A percentile compares a stretch with the other conserved stretches of the same genome.
phyloP scores from a whole-genome alignment of 106 monocot species.

The Allium fistulosum region DNA sequence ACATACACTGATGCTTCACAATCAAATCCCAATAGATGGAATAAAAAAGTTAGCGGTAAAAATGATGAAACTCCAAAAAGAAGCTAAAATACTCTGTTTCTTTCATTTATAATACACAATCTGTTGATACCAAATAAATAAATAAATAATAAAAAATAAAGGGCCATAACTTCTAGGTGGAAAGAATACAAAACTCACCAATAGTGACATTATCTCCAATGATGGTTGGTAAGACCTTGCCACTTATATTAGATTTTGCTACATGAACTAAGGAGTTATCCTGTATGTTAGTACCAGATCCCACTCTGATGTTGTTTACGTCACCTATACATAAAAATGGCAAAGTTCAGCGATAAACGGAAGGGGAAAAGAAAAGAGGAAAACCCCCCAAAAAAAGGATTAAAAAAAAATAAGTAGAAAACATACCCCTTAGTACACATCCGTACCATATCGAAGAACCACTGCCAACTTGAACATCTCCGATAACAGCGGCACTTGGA shows the following conservation, averaged over 20 bases:
- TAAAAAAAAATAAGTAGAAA: neutral
- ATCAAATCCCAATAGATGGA: too few species aligned
- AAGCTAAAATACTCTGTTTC: too few species aligned
- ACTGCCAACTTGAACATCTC: constrained; percentile 69
- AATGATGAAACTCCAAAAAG: too few species aligned
- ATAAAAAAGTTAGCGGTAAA: too few species aligned
- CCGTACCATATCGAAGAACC: constrained; percentile 90
- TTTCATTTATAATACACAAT: too few species aligned
- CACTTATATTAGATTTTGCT: constrained; percentile 81
- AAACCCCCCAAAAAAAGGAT: neutral
- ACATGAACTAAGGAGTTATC: constrained; percentile 95
- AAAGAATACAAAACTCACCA: constrained; percentile 34
- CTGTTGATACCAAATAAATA: too few species aligned
- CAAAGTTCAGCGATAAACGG: constrained; percentile 53
- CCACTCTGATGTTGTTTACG: constrained; percentile 67
- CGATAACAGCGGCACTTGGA: constrained; percentile 80
- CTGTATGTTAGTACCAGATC: constrained; percentile 90
- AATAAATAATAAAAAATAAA: too few species aligned
- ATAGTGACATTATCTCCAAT: constrained; percentile 96
- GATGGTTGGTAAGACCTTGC: constrained; percentile 84
- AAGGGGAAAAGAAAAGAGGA: neutral
- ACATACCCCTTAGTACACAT: constrained; percentile 83
- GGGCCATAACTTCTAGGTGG: too few species aligned
- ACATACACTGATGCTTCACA: too few species aligned
- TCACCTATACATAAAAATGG: constrained; percentile 38